Evolutionary conservation across 345 rosid genomes (phyloP).

Genomic region (Euclidium syriacum): DNA sequence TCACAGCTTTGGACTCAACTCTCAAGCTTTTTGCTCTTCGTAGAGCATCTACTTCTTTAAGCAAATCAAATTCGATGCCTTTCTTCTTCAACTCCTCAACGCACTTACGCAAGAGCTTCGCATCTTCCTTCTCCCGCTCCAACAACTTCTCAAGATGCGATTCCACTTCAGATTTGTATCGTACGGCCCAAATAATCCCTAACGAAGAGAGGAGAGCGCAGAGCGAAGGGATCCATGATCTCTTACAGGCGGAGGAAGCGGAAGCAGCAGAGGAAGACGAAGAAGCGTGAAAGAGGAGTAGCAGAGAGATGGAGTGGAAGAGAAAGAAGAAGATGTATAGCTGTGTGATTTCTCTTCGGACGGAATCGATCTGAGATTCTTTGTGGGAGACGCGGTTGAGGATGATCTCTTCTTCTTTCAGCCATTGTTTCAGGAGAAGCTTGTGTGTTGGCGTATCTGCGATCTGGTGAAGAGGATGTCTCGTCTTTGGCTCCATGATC

Average conservation of each 20-base stretch:
- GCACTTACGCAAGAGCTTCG: constrained; percentile 65
- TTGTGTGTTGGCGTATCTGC: constrained; percentile 89
- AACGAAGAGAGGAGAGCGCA: constrained; percentile 66
- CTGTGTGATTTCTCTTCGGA: constrained; percentile 66
- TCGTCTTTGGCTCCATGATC: constrained; percentile 48
- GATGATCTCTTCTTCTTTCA: constrained; percentile 85
- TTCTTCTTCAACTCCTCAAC: constrained; percentile 91
- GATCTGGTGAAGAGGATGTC: constrained; percentile 86
- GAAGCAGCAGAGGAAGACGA: constrained; percentile 12
- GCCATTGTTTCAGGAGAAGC: constrained; percentile 94
- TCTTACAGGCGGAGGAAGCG: constrained; percentile 31
- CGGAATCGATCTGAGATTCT: constrained; percentile 78
- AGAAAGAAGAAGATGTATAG: constrained; percentile 86
- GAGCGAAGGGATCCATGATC: constrained; percentile 83
- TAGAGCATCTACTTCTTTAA: constrained; percentile 90
- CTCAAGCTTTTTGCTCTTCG: constrained; percentile 94
- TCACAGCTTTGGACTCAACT: constrained; percentile 55
- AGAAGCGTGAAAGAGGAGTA: constrained; percentile 74
- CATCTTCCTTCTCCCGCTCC: constrained; percentile 89
- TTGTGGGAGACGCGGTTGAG: constrained; percentile 65
- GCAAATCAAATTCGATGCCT: constrained; percentile 82
- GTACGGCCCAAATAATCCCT: constrained; percentile 77
- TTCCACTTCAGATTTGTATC: constrained; percentile 78
- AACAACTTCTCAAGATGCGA: constrained; percentile 68
- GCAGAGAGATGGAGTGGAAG: constrained; percentile 68